Evolutionary conservation across 2,329 filamentous ascomycete genomes (phyloP), one percentile per base, ranked within the genome.

Genomic region (Venturia aucupariae): DNA sequence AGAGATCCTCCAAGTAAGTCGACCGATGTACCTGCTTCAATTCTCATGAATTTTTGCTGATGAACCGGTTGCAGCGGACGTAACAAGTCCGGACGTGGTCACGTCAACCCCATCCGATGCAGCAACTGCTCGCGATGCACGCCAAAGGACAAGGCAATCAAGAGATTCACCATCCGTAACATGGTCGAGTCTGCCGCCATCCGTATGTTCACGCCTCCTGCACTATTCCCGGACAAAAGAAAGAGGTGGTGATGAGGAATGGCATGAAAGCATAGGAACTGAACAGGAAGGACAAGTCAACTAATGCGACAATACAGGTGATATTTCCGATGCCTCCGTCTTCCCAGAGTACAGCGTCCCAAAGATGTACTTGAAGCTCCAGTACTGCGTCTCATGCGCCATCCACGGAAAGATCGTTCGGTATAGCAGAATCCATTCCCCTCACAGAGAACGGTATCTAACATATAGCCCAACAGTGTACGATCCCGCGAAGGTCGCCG

Each of bases 331-430:
- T 81, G 94, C 95, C 77, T 97, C 94, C 77, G 94, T 99, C 82
- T 99, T 97, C 84, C 81, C 90, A 77, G 94, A 99, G 85, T 99
- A 99, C 87, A 92, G 92, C 74, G 93, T 99, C 77, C 94, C 94
- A 83, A 99, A 99, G 90, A 99, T 99, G 95, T 99, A 99, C 90
- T 86, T 99, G 84, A 99, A 99, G 90, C 89, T 99, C 81, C 94
- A 99, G 86, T 99, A 99, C 91, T 99, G 94, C 82, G 94, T 99
- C 79, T 97, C 93, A 82, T 99, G 94, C 84, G 94, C 94, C 78
- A 99, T 99, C 73, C 94, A 99, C 87, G 94, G 94, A 87, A 99
- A 99, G 90, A 99, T 99, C 81, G 95, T 99, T 82, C 93, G 94
- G 93, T 97, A 94, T 82, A 92, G 86, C 80, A 35, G 13, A 41